Percentiles rank a stretch among this genome's conserved stretches.
Conservation (phyloP, 225 moss, liverwort and hornwort species). For the Antitrichia curtipendula region DNA sequence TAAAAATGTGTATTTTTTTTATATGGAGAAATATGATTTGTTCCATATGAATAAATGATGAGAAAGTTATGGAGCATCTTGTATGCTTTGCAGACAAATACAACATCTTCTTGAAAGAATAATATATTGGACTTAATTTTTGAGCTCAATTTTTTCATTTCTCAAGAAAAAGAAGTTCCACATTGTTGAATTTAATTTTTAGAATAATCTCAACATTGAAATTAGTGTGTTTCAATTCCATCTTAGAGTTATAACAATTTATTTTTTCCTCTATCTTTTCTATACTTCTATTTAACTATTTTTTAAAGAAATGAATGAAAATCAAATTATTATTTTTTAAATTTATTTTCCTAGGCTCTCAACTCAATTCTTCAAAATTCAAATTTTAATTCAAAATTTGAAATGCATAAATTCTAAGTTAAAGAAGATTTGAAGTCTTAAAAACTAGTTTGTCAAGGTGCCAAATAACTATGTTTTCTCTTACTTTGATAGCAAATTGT, state of each 20-base stretch:
- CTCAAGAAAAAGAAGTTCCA: accelerated
- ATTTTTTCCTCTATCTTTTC: not conserved
- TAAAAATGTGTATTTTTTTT: too few relatives aligned
- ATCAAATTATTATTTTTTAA: not conserved
- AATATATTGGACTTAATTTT: accelerated
- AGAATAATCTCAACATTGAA: not conserved
- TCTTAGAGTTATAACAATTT: too few relatives aligned
- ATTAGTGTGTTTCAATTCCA: not conserved
- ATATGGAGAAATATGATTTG: accelerated
- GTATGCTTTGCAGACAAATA: accelerated
- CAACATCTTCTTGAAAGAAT: not conserved
- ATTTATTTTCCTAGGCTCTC: not conserved
- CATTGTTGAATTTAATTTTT: too few relatives aligned
- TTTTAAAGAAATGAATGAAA: not conserved
- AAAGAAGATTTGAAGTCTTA: not conserved
- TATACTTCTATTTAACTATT: not conserved
- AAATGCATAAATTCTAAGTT: not conserved
- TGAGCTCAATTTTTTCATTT: not conserved
- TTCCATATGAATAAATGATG: not conserved
- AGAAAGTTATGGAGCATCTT: accelerated
- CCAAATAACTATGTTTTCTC: not conserved
- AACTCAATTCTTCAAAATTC: not conserved
- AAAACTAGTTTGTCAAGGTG: accelerated
- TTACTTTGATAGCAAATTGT: not conserved
- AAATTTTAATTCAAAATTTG: not conserved